These are phyloP conservation scores for Pelargonium australe DNA, from an alignment of 441 rosid genomes.

Conservation along the genomic window DNA sequence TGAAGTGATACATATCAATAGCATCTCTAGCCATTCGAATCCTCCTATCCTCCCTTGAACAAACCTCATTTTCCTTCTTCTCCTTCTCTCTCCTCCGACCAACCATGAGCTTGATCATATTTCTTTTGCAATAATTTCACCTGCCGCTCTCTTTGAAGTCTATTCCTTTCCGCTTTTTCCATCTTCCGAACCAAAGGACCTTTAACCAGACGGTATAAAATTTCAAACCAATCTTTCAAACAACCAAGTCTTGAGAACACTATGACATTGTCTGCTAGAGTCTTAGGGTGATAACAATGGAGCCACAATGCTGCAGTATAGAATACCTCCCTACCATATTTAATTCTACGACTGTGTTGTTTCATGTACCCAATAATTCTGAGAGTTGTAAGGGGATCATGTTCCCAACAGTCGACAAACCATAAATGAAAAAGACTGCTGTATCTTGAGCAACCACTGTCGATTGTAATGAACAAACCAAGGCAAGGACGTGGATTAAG, in stretches of 20 bases:
- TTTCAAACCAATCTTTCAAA: not conserved
- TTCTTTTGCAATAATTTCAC: not conserved
- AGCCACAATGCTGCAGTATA: not conserved
- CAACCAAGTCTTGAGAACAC: not conserved
- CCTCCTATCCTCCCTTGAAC: not conserved
- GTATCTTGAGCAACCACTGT: too few relatives aligned
- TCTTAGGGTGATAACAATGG: not conserved
- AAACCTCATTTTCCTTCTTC: not conserved
- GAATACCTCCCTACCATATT: not conserved
- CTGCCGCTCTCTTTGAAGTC: not conserved
- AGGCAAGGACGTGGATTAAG: too few relatives aligned
- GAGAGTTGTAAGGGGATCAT: not conserved
- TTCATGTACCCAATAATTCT: not conserved
- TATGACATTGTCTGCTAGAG: not conserved
- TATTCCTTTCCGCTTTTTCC: not conserved
- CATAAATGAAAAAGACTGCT: too few relatives aligned
- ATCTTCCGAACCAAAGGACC: not conserved
- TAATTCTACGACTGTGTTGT: not conserved
- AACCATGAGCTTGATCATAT: too few relatives aligned
- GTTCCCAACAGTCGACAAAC: not conserved
- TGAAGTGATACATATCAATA: not conserved
- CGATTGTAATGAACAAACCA: too few relatives aligned
- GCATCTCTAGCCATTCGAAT: not conserved
- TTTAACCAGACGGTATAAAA: not conserved
- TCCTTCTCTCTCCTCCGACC: not conserved